Evolutionary conservation across 257 asterid species (phyloP), one percentile per base, ranked within the genome.

Genomic region (Solanum chmielewskii): DNA sequence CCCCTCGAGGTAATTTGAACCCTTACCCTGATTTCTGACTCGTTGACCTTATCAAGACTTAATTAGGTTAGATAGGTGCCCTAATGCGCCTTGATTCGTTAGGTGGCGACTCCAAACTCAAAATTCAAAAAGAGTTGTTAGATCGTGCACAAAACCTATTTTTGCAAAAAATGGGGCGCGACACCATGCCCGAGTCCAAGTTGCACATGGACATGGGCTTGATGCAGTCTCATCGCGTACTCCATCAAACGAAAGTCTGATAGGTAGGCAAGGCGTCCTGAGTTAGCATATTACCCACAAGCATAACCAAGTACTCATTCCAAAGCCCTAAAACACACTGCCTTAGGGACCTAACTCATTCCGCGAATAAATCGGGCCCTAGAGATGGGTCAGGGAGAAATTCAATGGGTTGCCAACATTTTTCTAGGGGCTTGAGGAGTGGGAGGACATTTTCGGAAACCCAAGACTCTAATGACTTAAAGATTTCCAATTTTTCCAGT

Each of bases 261-360:
- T 92, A 90, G n/a, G 94, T 89, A 2, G 91, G 92, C 68, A 91
- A 60, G 7, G 92, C 92, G 6, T 90, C 91, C 85, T 90, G 91
- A 7, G 86, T 86, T 12, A 90, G 41, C 91, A 90, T 90, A 80
- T 88, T 90, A n/a, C 91, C 92, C 12, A 90, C 89, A 29, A 90
- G 71, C 18, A 89, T 90, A 68, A 91, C 88, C 35, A 90, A 86
- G 52, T 89, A 90, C 81, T 90, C 92, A 35, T 90, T 91, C 0
- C 88, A 85, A 37, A 92, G 90, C 70, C 37, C 86, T 6, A 86
- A 23, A 6, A 85, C 33, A 11, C 86, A 90, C 1, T 89, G 86
- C 5, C 89, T 90, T 11, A 90, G 83, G 77, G 87, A 87, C 83
- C 47, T 86, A 60, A 92, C 86, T 9, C 85, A 88, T 9, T 89